Percentiles rank a stretch among this genome's conserved stretches.
Conservation (phyloP, 192 early-diverging fungal genomes). For the Gigaspora rosea region DNA sequence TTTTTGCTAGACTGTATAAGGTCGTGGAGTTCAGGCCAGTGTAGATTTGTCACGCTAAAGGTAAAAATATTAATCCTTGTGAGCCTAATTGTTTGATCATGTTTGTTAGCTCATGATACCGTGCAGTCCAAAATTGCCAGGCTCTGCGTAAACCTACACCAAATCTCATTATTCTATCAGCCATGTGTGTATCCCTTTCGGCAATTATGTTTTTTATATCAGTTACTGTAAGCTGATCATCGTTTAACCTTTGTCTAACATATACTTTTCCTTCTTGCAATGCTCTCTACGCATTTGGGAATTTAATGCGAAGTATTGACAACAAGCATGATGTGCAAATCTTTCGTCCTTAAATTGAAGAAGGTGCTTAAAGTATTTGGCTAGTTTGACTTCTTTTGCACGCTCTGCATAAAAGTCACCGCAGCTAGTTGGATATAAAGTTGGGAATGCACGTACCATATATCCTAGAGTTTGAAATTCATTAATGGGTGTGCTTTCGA, state of each 20-base stretch:
- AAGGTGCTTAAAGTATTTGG: background rate
- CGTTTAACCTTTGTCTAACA: background rate
- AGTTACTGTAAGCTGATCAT: conserved; percentile 1
- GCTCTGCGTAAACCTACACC: background rate
- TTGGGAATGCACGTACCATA: background rate
- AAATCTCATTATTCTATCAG: background rate
- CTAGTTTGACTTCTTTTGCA: background rate
- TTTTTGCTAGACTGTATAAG: background rate
- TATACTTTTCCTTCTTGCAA: conserved; percentile 6
- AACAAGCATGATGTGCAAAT: background rate
- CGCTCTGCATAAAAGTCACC: background rate
- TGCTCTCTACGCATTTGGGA: background rate
- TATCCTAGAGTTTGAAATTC: conserved; percentile 4
- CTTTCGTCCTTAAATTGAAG: background rate
- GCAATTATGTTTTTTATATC: background rate
- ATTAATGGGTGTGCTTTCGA: background rate
- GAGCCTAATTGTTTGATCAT: too few relatives aligned
- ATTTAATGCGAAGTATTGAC: background rate
- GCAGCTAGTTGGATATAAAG: background rate
- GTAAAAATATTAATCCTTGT: too few relatives aligned
- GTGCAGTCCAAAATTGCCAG: too few relatives aligned
- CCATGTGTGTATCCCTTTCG: background rate
- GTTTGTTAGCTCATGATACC: too few relatives aligned
- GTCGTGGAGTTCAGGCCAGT: background rate
- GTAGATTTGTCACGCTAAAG: background rate